These are phyloP conservation scores for Fusarium pilosicola DNA, from an alignment of 2,329 filamentous ascomycete species.

Conservation along the genomic window DNA sequence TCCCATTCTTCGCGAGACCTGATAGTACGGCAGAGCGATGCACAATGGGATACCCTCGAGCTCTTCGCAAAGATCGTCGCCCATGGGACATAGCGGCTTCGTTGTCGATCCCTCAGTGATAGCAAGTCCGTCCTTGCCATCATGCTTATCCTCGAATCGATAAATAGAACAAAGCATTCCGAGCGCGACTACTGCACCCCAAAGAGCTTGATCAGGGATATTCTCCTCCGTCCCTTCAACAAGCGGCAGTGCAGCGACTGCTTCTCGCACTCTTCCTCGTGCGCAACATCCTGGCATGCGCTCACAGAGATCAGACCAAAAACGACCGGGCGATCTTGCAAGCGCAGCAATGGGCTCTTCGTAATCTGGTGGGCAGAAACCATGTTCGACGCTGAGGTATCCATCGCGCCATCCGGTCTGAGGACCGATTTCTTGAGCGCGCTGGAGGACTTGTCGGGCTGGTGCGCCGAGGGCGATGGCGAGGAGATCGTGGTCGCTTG, in stretches of 20 bases:
- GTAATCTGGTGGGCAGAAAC: conserved; percentile 62
- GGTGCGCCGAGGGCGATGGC: conserved; percentile 64
- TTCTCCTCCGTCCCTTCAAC: conserved; percentile 60
- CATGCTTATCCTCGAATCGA: conserved; percentile 62
- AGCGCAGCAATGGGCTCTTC: conserved; percentile 58
- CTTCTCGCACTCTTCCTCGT: conserved; percentile 61
- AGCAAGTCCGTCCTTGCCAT: conserved; percentile 61
- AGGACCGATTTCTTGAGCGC: conserved; percentile 63
- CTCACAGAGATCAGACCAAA: conserved; percentile 65
- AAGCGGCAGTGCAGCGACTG: conserved; percentile 58
- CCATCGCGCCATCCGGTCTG: conserved; percentile 62
- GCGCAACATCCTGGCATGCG: conserved; percentile 63
- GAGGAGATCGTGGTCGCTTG: conserved; percentile 59
- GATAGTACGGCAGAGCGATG: conserved; percentile 61
- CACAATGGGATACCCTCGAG: conserved; percentile 59
- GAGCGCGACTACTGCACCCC: conserved; percentile 62
- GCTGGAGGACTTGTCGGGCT: conserved; percentile 62
- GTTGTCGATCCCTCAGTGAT: conserved; percentile 41
- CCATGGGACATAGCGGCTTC: conserved; percentile 54
- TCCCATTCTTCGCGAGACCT: conserved; percentile 62
- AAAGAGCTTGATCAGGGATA: conserved; percentile 62
- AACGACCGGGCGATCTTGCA: conserved; percentile 59
- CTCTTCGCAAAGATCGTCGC: conserved; percentile 62
- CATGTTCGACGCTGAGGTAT: conserved; percentile 54
- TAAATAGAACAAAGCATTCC: conserved; percentile 66